A percentile compares a stretch with the other conserved stretches of the same genome.
These are phyloP conservation scores for Paraglomus brasilianum DNA, from an alignment of 192 early-diverging fungal genomes.

Conservation along the genomic window DNA sequence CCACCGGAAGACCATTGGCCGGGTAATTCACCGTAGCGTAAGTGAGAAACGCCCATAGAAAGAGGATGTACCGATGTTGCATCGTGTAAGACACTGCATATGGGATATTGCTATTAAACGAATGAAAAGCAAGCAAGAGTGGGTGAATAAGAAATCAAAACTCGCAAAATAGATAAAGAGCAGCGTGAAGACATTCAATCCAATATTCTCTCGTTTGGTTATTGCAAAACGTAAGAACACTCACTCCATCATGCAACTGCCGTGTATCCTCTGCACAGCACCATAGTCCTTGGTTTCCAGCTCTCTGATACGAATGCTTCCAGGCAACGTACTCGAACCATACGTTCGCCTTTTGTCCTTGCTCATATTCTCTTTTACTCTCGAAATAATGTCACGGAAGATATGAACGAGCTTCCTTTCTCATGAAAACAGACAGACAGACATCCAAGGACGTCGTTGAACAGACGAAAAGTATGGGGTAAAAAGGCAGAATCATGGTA, in stretches of 20 bases:
- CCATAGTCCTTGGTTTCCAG: background rate
- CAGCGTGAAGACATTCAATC: background rate
- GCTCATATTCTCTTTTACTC: too few species aligned
- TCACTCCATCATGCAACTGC: conserved; percentile 18
- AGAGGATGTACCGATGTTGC: conserved; percentile 9
- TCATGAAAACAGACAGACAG: too few species aligned
- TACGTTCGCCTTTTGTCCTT: too few species aligned
- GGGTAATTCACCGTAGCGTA: conserved; percentile 5
- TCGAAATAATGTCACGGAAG: too few species aligned
- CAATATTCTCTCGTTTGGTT: too few species aligned
- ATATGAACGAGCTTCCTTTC: too few species aligned
- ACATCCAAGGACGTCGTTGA: too few species aligned
- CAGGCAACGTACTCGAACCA: background rate
- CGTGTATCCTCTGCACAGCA: conserved; percentile 1
- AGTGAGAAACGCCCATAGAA: conserved; percentile 6
- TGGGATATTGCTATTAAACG: conserved; percentile 4
- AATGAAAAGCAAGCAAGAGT: background rate
- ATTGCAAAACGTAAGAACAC: background rate
- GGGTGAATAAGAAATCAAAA: background rate
- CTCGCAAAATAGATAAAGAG: background rate
- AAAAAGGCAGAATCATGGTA: too few species aligned
- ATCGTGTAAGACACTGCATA: background rate
- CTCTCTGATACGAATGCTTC: background rate
- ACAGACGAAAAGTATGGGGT: too few species aligned
- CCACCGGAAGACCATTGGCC: background rate